phyloP scores from a whole-genome alignment of 176 grass and related monocot genomes.

The Aegilops sharonensis region DNA sequence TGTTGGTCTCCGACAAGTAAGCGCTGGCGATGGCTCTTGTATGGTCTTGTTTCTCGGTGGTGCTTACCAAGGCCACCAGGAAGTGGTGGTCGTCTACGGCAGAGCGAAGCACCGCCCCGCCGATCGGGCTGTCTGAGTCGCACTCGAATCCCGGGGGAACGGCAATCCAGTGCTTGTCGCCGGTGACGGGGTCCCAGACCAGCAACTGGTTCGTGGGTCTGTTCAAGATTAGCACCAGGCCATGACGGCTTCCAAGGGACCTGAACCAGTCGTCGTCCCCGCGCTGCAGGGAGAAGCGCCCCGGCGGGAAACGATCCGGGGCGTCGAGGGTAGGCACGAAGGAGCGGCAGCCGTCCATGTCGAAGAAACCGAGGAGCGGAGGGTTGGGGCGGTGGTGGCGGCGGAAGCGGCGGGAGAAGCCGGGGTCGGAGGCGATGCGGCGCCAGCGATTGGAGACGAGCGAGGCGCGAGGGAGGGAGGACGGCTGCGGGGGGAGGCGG shows the following conservation, averaged over 20 bases:
- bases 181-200: not conserved
- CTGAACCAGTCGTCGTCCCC: not conserved
- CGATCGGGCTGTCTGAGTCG: too few species aligned
- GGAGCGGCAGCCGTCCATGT: not conserved
- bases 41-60: too few species aligned
- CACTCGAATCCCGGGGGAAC: not conserved
- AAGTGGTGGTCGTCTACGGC: not conserved
- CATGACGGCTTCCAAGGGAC: not conserved
- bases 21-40: too few species aligned
- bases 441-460: not conserved
- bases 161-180: not conserved
- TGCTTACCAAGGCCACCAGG: not conserved
- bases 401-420: not conserved
- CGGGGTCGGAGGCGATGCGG: not conserved
- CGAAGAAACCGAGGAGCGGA: not conserved
- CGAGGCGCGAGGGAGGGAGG: not conserved
- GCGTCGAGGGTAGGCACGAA: not conserved
- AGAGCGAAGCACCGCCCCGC: not conserved
- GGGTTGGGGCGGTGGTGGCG: not conserved
- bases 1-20: too few species aligned
- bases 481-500: not conserved
- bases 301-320: not conserved
- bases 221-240: not conserved
- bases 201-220: too few species aligned
- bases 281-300: not conserved